Evolutionary conservation across 352 stramenopile genomes (phyloP), one percentile per base, ranked within the genome.

Genomic region (Phytophthora fragariae): DNA sequence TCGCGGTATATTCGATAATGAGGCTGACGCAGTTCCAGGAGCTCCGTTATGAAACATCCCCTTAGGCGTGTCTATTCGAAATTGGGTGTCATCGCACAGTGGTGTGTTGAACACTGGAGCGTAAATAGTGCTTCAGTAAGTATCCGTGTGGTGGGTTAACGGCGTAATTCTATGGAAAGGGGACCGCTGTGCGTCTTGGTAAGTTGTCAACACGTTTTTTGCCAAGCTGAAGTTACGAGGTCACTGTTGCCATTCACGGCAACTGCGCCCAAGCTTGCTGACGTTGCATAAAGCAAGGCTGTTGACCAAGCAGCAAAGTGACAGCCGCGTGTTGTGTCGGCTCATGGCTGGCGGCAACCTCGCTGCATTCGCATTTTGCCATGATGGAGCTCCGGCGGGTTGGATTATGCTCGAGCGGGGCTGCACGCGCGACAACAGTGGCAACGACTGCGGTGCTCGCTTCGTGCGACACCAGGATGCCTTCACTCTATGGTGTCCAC

Each of bases 31-130:
- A 11, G 12, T 3, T 6, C 6, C 21, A 41, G 21, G 52, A 44
- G 35, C 35, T 44, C 35, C 3, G 27, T 31, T 5, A 21, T 41
- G 35, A 15, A 19, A 12, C 9, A 1, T 5, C 11, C 27, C 4
- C 37, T 4, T 12, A 24, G n/a, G 50, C 57, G 39, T 64, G 39
- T 65, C 58, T 65, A 56, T 54, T 46, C 39, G 39, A 61, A 19
- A 49, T 29, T 37, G 17, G 50, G 29, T 33, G 68, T 74, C 68
- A 74, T 74, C 61, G 14, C 3, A 9, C 14, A 47, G 37, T 15
- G 2, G 68, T 71, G 68, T 71, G 53, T 65, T 75, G 68, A 74
- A 74, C 39, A 46, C 35, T 12, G 27, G 27, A 31, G 27, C 27
- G 27, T 31, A 31, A 31, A 31, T 31, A 31, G 12, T 15, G 14